Evolutionary conservation across 345 rosid genomes (phyloP), one percentile per base, ranked within the genome.

Genomic region (Eucalyptus grandis): DNA sequence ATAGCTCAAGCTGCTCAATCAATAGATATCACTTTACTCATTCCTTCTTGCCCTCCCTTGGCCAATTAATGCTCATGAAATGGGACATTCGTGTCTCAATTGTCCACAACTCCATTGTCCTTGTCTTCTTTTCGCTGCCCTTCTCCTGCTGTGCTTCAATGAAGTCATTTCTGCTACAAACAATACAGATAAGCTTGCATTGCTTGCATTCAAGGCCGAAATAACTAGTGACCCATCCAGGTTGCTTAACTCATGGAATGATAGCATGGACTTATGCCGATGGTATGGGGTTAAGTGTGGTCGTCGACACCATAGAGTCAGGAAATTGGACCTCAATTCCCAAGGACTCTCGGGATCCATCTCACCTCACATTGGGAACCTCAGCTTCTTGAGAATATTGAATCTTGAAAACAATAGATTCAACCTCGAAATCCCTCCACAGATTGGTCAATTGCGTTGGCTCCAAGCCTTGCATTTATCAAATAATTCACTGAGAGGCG

Each of bases 131-230:
- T 34, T 34, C 1, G 0, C 4, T 5, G 13, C 44, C 81, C 43
- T 69, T 17, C 81, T 69, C 24, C 0, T 34, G 2, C 1, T 6
- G 37, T 3, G 81, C 81, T 69, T 69, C 13, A 0, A 1, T 17
- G 44, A 0, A 2, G 8, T 31, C 50, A 27, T 87, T 44, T 9
- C 3, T 24, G 15, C n/a, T n/a, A 44, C 34, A 0, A 46, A 65
- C 9, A 3, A 62, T 4, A 87, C 53, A 3, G 44, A 87, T 0
- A 21, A 2, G 17, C 31, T 65, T n/a, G 89, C 89, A 34, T 62
- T 87, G 89, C 51, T 87, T 62, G 56, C 44, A 14, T 24, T 65
- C 83, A 87, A 58, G 81, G 31, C 81, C 2, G 2, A 44, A 65
- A 37, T 56, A n/a, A 34, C 77, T 43, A 24, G 43, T 6, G 89